These are phyloP conservation scores for Boehmeria nivea DNA, from an alignment of 306 rosid genomes.

Conservation along the genomic window DNA sequence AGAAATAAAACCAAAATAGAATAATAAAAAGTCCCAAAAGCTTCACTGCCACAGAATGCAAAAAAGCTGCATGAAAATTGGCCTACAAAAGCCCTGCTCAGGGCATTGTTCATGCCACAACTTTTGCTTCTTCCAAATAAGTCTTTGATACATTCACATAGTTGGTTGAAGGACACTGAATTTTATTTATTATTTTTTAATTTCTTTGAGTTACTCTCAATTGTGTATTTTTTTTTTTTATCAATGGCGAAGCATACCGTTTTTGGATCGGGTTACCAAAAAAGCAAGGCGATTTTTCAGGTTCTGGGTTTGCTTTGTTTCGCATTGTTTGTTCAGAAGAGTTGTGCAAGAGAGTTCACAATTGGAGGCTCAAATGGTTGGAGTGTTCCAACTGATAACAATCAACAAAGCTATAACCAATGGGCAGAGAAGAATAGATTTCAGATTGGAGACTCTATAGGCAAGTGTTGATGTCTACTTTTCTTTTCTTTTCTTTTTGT, in stretches of 20 bases:
- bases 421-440: constrained; percentile 79
- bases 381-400: constrained; percentile 50
- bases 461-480: constrained; percentile 22
- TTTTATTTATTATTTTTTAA: neutral
- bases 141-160: neutral
- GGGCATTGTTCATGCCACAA: constrained; percentile 29
- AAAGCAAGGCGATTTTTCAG: too few species aligned
- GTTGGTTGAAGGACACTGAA: too few species aligned
- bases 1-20: constrained; percentile 22
- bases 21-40: constrained; percentile 53
- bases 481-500: too few species aligned
- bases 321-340: constrained; percentile 38
- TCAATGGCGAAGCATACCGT: constrained; percentile 39
- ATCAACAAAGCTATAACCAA: constrained; percentile 40
- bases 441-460: constrained; percentile 74
- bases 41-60: constrained; percentile 44
- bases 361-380: constrained; percentile 75
- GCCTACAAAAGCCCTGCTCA: constrained; percentile 61
- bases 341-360: constrained; percentile 45
- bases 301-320: constrained; percentile 41
- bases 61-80: constrained; percentile 16
- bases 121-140: too few species aligned
- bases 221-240: constrained; percentile 4
- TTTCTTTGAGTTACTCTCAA: neutral
- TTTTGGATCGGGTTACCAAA: constrained; percentile 15